Evolutionary conservation across 2,329 filamentous ascomycete species (phyloP).

Genomic region (Pseudopithomyces maydicus): DNA sequence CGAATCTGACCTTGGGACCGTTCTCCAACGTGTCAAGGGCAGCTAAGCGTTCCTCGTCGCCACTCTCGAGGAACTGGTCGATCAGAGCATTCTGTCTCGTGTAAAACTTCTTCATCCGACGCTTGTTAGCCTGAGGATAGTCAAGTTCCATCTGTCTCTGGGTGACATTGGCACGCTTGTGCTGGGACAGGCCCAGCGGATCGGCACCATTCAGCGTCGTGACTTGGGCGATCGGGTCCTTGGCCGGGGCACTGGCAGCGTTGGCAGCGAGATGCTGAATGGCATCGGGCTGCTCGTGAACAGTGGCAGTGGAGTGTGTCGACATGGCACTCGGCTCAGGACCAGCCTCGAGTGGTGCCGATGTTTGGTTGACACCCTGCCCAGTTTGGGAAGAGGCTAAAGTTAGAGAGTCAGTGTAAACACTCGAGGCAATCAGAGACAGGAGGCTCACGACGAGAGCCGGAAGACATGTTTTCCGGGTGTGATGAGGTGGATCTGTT

Average conservation of each 20-base stretch:
- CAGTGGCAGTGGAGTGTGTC: slow-evolving; percentile 23
- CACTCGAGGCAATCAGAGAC: slow-evolving; percentile 15
- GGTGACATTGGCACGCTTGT: slow-evolving; percentile 42
- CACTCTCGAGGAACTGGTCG: slow-evolving; percentile 58
- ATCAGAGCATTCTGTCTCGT: slow-evolving; percentile 48
- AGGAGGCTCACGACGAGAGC: slow-evolving; percentile 35
- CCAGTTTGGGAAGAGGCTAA: slow-evolving; percentile 33
- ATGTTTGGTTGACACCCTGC: slow-evolving; percentile 37
- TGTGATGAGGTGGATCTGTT: slow-evolving; percentile 26
- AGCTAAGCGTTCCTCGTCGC: slow-evolving; percentile 60
- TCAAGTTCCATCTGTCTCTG: slow-evolving; percentile 55
- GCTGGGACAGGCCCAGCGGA: slow-evolving; percentile 44
- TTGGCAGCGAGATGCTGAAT: slow-evolving; percentile 30
- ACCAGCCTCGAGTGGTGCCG: slow-evolving; percentile 27
- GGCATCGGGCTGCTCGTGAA: slow-evolving; percentile 26
- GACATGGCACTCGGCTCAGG: slow-evolving; percentile 26
- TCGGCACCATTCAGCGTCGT: slow-evolving; percentile 30
- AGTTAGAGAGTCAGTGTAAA: slow-evolving; percentile 29
- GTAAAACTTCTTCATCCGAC: slow-evolving; percentile 50
- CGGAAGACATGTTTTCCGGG: slow-evolving; percentile 39
- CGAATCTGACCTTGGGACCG: slow-evolving; percentile 46
- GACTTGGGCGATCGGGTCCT: slow-evolving; percentile 27
- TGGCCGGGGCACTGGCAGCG: slow-evolving; percentile 14
- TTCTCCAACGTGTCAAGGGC: slow-evolving; percentile 58
- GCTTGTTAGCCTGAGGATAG: slow-evolving; percentile 48